Percentiles rank a stretch among this genome's conserved stretches.
phyloP scores from a whole-genome alignment of 371 early-diverging fungal species.

The Nematocida sp. region DNA sequence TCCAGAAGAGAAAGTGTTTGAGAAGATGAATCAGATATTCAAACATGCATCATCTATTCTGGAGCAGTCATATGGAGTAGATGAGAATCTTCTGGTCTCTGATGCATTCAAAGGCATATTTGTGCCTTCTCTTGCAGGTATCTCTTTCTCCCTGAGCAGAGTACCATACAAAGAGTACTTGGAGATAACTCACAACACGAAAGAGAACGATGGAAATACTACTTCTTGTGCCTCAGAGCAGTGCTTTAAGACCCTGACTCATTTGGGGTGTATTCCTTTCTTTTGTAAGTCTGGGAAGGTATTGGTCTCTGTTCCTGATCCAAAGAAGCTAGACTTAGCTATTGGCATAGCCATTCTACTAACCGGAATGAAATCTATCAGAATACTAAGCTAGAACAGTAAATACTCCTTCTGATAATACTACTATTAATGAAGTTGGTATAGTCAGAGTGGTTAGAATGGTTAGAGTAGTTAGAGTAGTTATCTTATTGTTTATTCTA shows the following conservation, averaged over 20 bases:
- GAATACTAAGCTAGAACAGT: not conserved
- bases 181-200: constrained; percentile 35
- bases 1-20: constrained; percentile 18
- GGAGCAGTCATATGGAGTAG: constrained; percentile 4
- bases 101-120: constrained; percentile 17
- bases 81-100: not conserved
- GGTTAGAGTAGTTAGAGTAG: no score
- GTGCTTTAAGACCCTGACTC: not conserved
- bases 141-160: constrained; percentile 30
- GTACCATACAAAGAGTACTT: constrained; percentile 12
- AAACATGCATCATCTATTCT: not conserved
- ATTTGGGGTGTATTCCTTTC: constrained; percentile 28
- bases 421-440: no score
- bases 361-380: constrained; percentile 44
- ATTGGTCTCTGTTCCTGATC: constrained; percentile 1
- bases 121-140: not conserved
- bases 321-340: not conserved
- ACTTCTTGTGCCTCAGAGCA: not conserved
- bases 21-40: constrained; percentile 7
- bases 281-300: constrained; percentile 34
- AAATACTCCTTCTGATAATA: no score
- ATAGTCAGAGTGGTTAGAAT: no score
- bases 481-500: no score
- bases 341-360: constrained; percentile 33
- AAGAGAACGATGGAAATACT: not conserved